Evolutionary conservation across 176 grass and related monocot species (phyloP).

Genomic region (Otatea glauca): DNA sequence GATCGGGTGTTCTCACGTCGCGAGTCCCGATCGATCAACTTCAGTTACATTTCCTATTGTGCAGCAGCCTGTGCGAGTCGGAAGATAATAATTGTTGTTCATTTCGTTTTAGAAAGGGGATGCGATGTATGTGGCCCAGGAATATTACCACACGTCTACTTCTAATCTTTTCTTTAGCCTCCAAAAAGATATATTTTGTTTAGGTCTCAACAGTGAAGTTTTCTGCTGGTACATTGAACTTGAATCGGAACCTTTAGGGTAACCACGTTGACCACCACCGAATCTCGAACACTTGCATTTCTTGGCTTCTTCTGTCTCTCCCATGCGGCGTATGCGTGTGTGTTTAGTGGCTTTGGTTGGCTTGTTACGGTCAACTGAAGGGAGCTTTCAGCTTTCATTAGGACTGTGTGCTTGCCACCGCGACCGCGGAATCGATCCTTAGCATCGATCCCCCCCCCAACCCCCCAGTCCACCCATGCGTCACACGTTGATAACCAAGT

Average conservation of each 20-base stretch:
- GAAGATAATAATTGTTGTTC: neutral
- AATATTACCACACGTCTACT: neutral
- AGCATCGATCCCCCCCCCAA: neutral
- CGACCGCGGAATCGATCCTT: neutral
- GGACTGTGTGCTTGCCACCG: neutral
- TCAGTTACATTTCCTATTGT: too few relatives aligned
- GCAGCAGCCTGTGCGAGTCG: neutral
- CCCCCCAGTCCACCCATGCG: too few relatives aligned
- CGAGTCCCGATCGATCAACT: neutral
- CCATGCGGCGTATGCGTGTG: neutral
- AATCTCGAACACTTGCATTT: neutral
- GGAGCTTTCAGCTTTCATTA: neutral
- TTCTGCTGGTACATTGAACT: neutral
- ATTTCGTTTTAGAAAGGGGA: neutral
- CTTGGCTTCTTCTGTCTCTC: neutral
- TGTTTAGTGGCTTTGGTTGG: neutral
- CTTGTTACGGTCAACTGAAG: too few relatives aligned
- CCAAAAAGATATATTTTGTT: neutral
- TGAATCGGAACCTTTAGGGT: neutral
- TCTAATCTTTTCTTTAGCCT: neutral
- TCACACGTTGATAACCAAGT: neutral
- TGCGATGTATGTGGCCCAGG: neutral
- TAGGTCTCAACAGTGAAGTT: neutral
- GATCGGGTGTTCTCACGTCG: too few relatives aligned
- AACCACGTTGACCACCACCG: neutral